phyloP scores from a whole-genome alignment of 768 basidiomycete genomes.

The Mycena latifolia region DNA sequence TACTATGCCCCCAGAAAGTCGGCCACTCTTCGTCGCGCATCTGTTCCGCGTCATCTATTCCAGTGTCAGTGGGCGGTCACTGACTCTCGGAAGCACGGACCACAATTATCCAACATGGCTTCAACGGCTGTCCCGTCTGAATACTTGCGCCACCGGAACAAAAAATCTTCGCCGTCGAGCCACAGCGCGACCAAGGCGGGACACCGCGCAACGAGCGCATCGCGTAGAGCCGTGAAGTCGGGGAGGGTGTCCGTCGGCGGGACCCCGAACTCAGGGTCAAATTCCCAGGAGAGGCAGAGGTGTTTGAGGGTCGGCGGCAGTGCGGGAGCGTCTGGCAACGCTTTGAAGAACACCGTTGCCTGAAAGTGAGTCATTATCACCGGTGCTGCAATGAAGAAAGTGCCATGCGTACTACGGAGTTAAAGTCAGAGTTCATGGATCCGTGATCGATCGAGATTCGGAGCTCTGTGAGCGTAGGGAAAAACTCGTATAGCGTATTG shows the following conservation, averaged over 20 bases:
- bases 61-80: no score
- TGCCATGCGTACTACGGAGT: not conserved
- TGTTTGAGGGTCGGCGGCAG: not conserved
- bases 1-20: no score
- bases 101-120: not conserved
- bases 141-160: no score
- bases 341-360: not conserved
- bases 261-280: not conserved
- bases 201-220: slow-evolving; percentile 8
- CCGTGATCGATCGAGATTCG: not conserved
- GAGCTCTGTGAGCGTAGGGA: slow-evolving; percentile 15
- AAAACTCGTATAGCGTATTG: not conserved
- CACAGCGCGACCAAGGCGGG: slow-evolving; percentile 3
- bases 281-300: not conserved
- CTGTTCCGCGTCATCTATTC: no score
- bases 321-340: not conserved
- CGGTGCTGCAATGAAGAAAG: not conserved
- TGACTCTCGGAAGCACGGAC: no score
- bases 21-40: no score
- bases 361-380: not conserved
- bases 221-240: slow-evolving; percentile 15
- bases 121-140: not conserved
- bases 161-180: slow-evolving; percentile 10
- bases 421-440: no score
- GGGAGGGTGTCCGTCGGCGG: not conserved